Conservation (phyloP, 2,329 filamentous ascomycete genomes). For the Coccinonectria pachysandricola region DNA sequence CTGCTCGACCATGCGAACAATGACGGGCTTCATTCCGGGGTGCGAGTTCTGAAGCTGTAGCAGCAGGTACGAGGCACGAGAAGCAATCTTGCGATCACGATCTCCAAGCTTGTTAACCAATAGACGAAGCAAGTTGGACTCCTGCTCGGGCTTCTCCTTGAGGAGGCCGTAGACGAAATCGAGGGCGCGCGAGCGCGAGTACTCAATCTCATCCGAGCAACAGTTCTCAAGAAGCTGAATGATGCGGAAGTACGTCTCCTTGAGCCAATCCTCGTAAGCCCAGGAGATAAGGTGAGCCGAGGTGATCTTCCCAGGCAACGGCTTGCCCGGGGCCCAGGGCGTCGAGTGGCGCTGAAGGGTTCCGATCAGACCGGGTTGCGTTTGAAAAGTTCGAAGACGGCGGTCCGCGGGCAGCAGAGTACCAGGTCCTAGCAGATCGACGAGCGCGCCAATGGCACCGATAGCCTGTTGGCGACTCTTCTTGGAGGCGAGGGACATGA, state of each 20-base stretch:
- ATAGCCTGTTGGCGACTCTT: slow-evolving; percentile 88
- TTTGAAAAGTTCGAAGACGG: slow-evolving; percentile 67
- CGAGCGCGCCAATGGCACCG: slow-evolving; percentile 82
- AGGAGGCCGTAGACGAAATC: slow-evolving; percentile 87
- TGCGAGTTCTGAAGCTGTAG: slow-evolving; percentile 82
- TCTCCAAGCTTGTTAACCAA: slow-evolving; percentile 96
- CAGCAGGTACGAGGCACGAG: slow-evolving; percentile 84
- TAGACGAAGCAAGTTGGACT: slow-evolving; percentile 82
- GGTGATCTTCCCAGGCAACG: slow-evolving; percentile 63
- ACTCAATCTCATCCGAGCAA: slow-evolving; percentile 93
- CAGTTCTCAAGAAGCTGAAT: slow-evolving; percentile 84
- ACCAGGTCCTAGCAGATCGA: slow-evolving; percentile 87
- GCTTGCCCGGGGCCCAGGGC: slow-evolving; percentile 57
- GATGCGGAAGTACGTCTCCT: slow-evolving; percentile 86
- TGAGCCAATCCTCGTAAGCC: slow-evolving; percentile 93
- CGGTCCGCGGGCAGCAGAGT: slow-evolving; percentile 73
- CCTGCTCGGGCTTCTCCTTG: slow-evolving; percentile 94
- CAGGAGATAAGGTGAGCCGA: slow-evolving; percentile 74
- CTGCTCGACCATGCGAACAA: slow-evolving; percentile 75
- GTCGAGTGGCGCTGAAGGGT: slow-evolving; percentile 53
- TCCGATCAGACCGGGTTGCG: slow-evolving; percentile 66
- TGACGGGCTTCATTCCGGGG: slow-evolving; percentile 84
- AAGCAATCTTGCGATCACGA: slow-evolving; percentile 89
- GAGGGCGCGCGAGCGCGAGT: slow-evolving; percentile 75
- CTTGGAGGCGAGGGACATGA: slow-evolving; percentile 78